Conservation (phyloP, 352 stramenopile genomes). For the Phytophthora tentaculata region DNA sequence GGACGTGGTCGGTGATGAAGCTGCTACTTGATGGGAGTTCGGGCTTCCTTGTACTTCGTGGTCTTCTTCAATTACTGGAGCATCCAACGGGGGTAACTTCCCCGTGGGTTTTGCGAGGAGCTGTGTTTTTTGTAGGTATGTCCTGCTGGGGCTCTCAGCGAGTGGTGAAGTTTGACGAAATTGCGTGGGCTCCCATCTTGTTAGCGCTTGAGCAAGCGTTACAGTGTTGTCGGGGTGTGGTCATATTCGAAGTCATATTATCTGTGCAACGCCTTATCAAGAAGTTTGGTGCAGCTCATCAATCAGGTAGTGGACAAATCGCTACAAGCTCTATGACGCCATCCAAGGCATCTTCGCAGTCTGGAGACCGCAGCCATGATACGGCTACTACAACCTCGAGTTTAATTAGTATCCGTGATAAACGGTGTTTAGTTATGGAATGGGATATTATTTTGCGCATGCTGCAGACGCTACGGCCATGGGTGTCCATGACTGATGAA, state of each 20-base stretch:
- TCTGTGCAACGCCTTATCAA: slow-evolving; percentile 87
- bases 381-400: not conserved
- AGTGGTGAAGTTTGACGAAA: slow-evolving; percentile 71
- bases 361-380: slow-evolving; percentile 12
- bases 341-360: slow-evolving; percentile 3
- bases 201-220: slow-evolving; percentile 68
- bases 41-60: slow-evolving; percentile 73
- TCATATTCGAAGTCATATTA: slow-evolving; percentile 90
- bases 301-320: slow-evolving; percentile 16
- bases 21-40: slow-evolving; percentile 66
- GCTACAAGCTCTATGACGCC: slow-evolving; percentile 4
- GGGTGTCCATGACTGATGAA: slow-evolving; percentile 65
- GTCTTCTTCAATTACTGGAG: slow-evolving; percentile 77
- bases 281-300: slow-evolving; percentile 67
- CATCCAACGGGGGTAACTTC: slow-evolving; percentile 54
- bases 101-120: slow-evolving; percentile 78
- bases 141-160: slow-evolving; percentile 89
- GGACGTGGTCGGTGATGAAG: slow-evolving; percentile 87
- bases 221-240: slow-evolving; percentile 72
- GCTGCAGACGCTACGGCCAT: slow-evolving; percentile 66
- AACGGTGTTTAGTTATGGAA: slow-evolving; percentile 64
- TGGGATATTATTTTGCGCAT: slow-evolving; percentile 90
- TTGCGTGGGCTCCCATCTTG: slow-evolving; percentile 78
- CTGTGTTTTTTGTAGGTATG: slow-evolving; percentile 90
- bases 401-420: slow-evolving; percentile 24